These are phyloP conservation scores for Coemansia sp. DNA, from an alignment of 371 early-diverging fungal genomes.

Conservation along the genomic window DNA sequence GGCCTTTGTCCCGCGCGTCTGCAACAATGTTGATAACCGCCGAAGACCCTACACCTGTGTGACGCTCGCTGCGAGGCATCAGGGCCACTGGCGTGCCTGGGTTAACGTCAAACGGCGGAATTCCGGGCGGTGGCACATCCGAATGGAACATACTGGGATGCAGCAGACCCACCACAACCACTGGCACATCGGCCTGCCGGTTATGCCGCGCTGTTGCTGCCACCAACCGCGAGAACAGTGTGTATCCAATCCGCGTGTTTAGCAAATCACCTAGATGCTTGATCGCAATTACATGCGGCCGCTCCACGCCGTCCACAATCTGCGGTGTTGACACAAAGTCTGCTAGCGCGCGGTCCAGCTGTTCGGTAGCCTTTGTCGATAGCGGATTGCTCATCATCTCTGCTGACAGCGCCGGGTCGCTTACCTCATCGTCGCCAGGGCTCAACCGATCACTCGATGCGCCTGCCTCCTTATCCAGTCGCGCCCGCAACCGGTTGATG, in stretches of 20 bases:
- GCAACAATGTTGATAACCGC: constrained; percentile 25
- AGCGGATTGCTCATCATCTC: constrained; percentile 53
- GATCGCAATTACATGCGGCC: constrained; percentile 45
- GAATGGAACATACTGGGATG: constrained; percentile 53
- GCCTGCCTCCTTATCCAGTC: constrained; percentile 17
- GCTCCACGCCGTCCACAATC: constrained; percentile 6
- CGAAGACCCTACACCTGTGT: constrained; percentile 1
- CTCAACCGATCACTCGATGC: constrained; percentile 17
- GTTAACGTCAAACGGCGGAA: constrained; percentile 53
- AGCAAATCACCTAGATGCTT: constrained; percentile 53
- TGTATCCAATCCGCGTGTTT: constrained; percentile 54
- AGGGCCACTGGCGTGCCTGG: constrained; percentile 49
- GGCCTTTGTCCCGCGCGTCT: constrained; percentile 14
- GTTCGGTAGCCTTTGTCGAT: constrained; percentile 36
- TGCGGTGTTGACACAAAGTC: constrained; percentile 27
- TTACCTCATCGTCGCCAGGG: constrained; percentile 19
- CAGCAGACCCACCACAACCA: constrained; percentile 49
- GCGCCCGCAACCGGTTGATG: background rate
- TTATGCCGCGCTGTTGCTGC: constrained; percentile 31
- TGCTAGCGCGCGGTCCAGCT: constrained; percentile 33
- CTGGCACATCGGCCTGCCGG: constrained; percentile 10
- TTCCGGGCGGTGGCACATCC: constrained; percentile 48
- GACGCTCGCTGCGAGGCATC: constrained; percentile 23
- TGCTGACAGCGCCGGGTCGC: constrained; percentile 42
- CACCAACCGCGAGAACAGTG: constrained; percentile 49